Percentiles rank a stretch among this genome's conserved stretches.
Conservation (phyloP, 345 rosid species). For the Hibiscus syriacus region DNA sequence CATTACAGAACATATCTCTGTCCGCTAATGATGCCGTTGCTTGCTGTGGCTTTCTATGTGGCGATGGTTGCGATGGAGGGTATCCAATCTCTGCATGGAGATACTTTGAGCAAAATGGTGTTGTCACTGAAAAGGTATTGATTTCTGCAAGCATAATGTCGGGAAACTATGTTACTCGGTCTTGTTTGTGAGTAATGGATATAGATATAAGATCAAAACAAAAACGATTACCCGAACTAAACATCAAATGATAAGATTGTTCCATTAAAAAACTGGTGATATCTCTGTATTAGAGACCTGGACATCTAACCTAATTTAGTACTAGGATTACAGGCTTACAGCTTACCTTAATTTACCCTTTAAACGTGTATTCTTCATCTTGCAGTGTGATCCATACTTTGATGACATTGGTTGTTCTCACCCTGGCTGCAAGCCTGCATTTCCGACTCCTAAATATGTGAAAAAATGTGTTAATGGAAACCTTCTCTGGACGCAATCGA, state of each 20-base stretch:
- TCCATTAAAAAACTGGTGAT: neutral
- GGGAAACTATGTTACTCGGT: too few relatives aligned
- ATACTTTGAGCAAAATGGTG: conserved; percentile 69
- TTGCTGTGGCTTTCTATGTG: conserved; percentile 93
- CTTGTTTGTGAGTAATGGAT: too few relatives aligned
- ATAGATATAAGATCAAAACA: too few relatives aligned
- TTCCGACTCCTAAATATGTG: conserved; percentile 71
- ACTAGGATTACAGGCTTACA: too few relatives aligned
- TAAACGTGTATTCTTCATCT: conserved; percentile 81
- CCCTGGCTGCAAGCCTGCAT: conserved; percentile 94
- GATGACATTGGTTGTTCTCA: conserved; percentile 84
- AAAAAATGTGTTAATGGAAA: conserved; percentile 64
- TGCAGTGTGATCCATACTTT: too few relatives aligned
- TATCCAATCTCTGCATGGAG: conserved; percentile 93
- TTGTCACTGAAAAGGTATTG: conserved; percentile 93
- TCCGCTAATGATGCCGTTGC: conserved; percentile 88
- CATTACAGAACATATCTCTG: conserved; percentile 59
- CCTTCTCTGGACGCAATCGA: conserved; percentile 63
- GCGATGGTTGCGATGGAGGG: conserved; percentile 77
- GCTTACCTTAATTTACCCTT: conserved; percentile 5
- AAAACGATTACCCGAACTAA: too few relatives aligned
- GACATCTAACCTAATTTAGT: neutral
- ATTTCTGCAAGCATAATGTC: too few relatives aligned
- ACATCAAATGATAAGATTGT: neutral
- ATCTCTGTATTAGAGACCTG: neutral